Conservation (phyloP, 108 stramenopile species). For the Craspedostauros australis region DNA sequence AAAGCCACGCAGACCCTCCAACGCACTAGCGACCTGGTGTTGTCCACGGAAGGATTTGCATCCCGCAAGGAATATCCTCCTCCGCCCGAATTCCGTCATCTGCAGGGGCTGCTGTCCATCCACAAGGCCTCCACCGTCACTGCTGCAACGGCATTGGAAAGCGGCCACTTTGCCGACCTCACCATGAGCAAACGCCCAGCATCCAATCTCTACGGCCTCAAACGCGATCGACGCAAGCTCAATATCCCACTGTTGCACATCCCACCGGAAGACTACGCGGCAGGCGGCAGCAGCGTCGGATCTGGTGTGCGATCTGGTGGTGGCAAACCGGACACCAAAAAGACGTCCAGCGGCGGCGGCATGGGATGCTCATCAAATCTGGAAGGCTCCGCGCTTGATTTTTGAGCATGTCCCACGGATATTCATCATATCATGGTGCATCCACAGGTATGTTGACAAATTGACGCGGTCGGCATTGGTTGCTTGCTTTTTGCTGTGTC, state of each 20-base stretch:
- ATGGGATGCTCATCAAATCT: conserved; percentile 25
- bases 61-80: conserved; percentile 47
- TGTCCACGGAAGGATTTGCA: conserved; percentile 48
- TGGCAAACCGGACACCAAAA: conserved; percentile 5
- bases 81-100: conserved; percentile 70
- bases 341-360: background rate
- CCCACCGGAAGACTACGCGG: conserved; percentile 68
- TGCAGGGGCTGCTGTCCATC: conserved; percentile 65
- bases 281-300: conserved; percentile 35
- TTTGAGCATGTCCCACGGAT: too few relatives aligned
- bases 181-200: conserved; percentile 51
- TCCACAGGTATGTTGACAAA: background rate
- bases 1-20: conserved; percentile 9
- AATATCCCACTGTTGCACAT: conserved; percentile 73
- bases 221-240: conserved; percentile 78
- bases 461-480: background rate
- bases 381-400: conserved; percentile 29
- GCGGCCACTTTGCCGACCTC: conserved; percentile 56
- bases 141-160: conserved; percentile 31
- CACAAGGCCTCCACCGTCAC: conserved; percentile 57
- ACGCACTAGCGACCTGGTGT: conserved; percentile 37
- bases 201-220: conserved; percentile 67
- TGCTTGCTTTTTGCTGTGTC: too few relatives aligned
- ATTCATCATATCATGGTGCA: background rate
- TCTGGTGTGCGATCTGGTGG: conserved; percentile 38